Conservation (phyloP, 257 asterid genomes). For the Solanum dulcamara region DNA sequence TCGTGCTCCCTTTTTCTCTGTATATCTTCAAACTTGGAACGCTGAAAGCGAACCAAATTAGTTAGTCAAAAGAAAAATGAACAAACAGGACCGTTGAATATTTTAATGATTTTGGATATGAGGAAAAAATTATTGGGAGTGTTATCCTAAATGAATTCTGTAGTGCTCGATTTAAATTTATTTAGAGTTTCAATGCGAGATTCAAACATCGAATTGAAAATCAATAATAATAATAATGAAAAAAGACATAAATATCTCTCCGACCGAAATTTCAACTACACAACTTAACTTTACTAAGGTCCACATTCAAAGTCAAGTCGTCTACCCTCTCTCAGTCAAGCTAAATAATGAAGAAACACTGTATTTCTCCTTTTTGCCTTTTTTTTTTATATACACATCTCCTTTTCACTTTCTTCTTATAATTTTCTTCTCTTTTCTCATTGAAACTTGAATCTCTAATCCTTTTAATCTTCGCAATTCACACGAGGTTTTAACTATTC, state of each 20-base stretch:
- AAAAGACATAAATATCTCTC: no score
- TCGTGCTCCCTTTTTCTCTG: neutral
- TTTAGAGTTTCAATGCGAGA: no score
- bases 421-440: neutral
- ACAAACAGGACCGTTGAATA: slow-evolving; percentile 1
- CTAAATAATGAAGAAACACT: neutral
- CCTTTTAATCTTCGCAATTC: neutral
- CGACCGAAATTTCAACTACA: no score
- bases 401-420: neutral
- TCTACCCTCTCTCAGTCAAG: slow-evolving; percentile 1
- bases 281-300: no score
- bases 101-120: no score
- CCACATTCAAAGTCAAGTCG: slow-evolving; percentile 3
- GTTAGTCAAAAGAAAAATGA: neutral
- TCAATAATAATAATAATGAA: no score
- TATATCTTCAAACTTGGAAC: slow-evolving; percentile 3
- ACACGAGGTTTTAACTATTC: neutral
- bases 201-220: no score
- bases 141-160: no score
- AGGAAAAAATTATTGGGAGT: no score
- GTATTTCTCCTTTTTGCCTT: neutral
- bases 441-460: neutral
- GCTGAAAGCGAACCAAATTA: neutral
- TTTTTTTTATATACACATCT: neutral
- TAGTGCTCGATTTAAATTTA: no score